phyloP scores from a whole-genome alignment of 192 early-diverging fungal species.

The Mortierella claussenii region DNA sequence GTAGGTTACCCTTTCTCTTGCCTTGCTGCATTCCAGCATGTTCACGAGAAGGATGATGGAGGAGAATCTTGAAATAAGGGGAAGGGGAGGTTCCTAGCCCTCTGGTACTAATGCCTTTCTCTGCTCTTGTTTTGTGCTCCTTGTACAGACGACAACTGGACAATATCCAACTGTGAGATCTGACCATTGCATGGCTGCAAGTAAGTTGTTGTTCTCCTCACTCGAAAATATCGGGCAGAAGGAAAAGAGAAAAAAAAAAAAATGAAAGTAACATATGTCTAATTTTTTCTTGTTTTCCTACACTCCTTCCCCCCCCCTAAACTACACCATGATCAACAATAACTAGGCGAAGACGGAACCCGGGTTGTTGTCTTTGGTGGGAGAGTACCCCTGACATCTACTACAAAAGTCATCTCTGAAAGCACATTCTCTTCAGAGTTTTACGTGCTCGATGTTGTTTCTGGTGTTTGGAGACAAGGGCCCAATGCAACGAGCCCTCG shows the following conservation, averaged over 20 bases:
- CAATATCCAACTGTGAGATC: not conserved
- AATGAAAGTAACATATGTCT: too few relatives aligned
- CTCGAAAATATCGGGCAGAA: not conserved
- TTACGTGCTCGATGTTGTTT: constrained; percentile 5
- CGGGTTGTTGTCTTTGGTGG: constrained; percentile 21
- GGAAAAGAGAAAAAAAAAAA: too few relatives aligned
- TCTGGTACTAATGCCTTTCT: too few relatives aligned
- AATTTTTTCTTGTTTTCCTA: too few relatives aligned
- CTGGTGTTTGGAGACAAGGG: constrained; percentile 14
- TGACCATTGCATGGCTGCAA: constrained; percentile 20
- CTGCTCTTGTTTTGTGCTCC: too few relatives aligned
- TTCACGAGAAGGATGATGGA: not conserved
- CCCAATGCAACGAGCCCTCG: not conserved
- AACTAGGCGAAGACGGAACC: constrained; percentile 10
- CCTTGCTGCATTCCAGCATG: not conserved
- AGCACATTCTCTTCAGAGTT: not conserved
- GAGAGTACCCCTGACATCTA: not conserved
- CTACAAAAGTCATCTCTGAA: not conserved
- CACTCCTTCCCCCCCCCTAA: too few relatives aligned
- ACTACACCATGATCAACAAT: not conserved
- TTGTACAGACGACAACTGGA: constrained; percentile 9
- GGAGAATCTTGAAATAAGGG: not conserved
- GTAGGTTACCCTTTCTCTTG: not conserved
- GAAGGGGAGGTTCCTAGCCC: too few relatives aligned
- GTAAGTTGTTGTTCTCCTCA: constrained; percentile 4